Evolutionary conservation across 495 filamentous ascomycete species (phyloP), one percentile per base, ranked within the genome.

Genomic region (Penicillium fimorum): DNA sequence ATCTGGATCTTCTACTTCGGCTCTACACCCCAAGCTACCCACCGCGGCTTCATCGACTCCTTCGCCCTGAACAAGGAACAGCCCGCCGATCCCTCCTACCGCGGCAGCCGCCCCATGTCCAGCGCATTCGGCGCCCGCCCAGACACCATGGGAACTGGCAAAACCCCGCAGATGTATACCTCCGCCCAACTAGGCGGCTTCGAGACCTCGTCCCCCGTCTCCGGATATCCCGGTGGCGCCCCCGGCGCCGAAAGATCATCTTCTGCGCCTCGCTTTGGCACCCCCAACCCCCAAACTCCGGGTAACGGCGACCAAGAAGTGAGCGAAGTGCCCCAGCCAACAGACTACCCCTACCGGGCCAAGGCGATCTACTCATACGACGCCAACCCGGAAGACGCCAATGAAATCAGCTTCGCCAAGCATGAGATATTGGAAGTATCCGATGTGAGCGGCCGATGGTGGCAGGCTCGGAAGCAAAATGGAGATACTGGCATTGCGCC

Each of bases 1-100:
- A 83, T 97, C 46, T 99, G 94, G 94, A 96, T 97, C 57, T 96
- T 96, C 76, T 96, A 97, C 76, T 99, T 96, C 65, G 94, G 94
- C 54, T 96, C 94, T 8, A 86, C 89, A 2, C 92, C 95, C 6
- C 86, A 90, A 50, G 90, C 92, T n/a, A 79, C 85, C 51, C 89
- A 92, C 59, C 90, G 92, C 53, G 87, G 89, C 38, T 96, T 93
- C 68, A 88, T 97, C 58, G 95, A 99, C 73, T 96, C 93, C 3
- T 97, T 96, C 63, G 92, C 95, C 35, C 80, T 97, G 5, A 82
- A 95, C 76, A 97, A 96, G 75, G 91, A 95, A 61, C 79, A 83
- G 29, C 76, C 79, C 38, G 70, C 70, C 22, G 52, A 54, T 10
- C 52, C 42, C 13, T 77, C 81, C 25, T 91, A 91, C 70, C 89